A percentile compares a stretch with the other conserved stretches of the same genome.
phyloP scores from a whole-genome alignment of 2,329 filamentous ascomycete species.

The Beauveria sp. region DNA sequence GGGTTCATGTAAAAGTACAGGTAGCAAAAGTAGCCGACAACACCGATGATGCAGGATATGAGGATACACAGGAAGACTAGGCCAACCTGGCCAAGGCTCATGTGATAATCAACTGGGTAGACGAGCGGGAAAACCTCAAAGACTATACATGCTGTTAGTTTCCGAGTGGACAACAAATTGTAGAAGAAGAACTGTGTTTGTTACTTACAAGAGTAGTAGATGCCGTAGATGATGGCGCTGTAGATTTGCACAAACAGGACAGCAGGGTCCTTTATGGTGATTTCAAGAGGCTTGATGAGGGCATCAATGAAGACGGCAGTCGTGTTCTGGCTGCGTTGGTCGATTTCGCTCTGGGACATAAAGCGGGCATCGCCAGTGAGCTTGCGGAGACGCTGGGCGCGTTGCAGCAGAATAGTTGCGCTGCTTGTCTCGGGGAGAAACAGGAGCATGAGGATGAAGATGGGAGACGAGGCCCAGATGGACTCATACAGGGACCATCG shows the following conservation, averaged over 20 bases:
- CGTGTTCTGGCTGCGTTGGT: slow-evolving; percentile 46
- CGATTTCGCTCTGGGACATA: slow-evolving; percentile 56
- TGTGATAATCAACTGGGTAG: slow-evolving; percentile 50
- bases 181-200: not conserved
- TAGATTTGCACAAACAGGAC: slow-evolving; percentile 56
- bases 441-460: slow-evolving; percentile 54
- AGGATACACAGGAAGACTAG: slow-evolving; percentile 54
- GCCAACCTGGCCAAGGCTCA: slow-evolving; percentile 50
- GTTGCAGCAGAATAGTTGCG: slow-evolving; percentile 52
- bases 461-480: slow-evolving; percentile 50
- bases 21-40: slow-evolving; percentile 42
- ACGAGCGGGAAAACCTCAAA: slow-evolving; percentile 62
- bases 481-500: slow-evolving; percentile 59
- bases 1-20: slow-evolving; percentile 44
- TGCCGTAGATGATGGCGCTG: slow-evolving; percentile 53
- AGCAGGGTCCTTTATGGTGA: slow-evolving; percentile 53
- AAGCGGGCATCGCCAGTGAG: slow-evolving; percentile 49
- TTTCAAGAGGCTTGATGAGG: slow-evolving; percentile 53
- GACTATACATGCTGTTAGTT: slow-evolving; percentile 20
- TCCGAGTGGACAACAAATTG: not conserved
- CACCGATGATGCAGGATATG: slow-evolving; percentile 46
- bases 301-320: slow-evolving; percentile 43
- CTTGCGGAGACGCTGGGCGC: slow-evolving; percentile 53
- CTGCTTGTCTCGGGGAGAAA: slow-evolving; percentile 57
- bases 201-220: slow-evolving; percentile 47